Conservation (phyloP, 2,329 filamentous ascomycete genomes). For the Paraphoma sp. region DNA sequence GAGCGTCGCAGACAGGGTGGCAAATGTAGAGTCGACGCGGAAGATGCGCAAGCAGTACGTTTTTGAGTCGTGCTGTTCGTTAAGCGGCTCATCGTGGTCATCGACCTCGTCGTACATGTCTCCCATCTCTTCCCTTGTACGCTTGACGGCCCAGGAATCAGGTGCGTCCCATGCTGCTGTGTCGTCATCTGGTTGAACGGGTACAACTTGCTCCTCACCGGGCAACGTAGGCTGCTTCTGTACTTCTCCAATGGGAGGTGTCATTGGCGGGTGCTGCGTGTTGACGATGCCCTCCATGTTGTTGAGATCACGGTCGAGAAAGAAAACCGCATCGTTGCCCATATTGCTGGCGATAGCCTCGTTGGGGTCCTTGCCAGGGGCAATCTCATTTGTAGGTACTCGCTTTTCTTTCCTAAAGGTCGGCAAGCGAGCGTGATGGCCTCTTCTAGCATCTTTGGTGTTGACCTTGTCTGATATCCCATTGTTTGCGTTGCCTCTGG, state of each 20-base stretch:
- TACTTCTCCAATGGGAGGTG: constrained; percentile 65
- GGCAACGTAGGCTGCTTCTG: constrained; percentile 55
- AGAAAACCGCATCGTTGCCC: constrained; percentile 69
- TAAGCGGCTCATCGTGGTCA: constrained; percentile 70
- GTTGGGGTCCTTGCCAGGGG: constrained; percentile 53
- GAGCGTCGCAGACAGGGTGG: constrained; percentile 83
- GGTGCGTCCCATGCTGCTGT: constrained; percentile 84
- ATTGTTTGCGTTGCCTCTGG: constrained; percentile 32
- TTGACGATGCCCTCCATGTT: constrained; percentile 92
- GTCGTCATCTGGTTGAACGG: constrained; percentile 39
- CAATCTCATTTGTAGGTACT: constrained; percentile 25
- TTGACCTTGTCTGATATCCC: constrained; percentile 27
- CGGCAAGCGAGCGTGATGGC: constrained; percentile 49
- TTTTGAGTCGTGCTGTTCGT: constrained; percentile 74
- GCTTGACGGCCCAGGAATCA: constrained; percentile 94
- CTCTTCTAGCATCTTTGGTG: constrained; percentile 33
- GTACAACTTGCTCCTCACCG: constrained; percentile 39
- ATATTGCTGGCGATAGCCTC: constrained; percentile 48
- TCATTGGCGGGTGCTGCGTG: constrained; percentile 66
- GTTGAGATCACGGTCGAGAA: constrained; percentile 84
- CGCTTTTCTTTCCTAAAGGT: constrained; percentile 58
- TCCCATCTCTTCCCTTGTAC: constrained; percentile 67
- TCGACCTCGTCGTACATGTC: constrained; percentile 67
- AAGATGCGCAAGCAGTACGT: constrained; percentile 96
- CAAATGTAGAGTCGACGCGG: constrained; percentile 90